Conservation (phyloP, 1,139 yeast species). For the Wickerhamomyces sp. region DNA sequence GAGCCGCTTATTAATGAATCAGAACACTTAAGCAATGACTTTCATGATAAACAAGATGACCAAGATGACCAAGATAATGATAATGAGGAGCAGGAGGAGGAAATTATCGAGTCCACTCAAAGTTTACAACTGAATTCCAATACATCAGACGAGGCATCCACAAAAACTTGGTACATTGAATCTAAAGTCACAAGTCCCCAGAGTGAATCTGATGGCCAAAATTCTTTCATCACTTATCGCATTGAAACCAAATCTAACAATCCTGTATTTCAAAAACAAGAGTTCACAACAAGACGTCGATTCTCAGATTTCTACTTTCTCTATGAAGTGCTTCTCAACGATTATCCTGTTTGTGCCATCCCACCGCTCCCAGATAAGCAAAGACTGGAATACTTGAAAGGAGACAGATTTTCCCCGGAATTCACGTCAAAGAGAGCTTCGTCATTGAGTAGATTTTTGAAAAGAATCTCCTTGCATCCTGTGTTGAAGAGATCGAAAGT, state of each 20-base stretch:
- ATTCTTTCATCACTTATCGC: slow-evolving; percentile 76
- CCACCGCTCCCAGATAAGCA: slow-evolving; percentile 96
- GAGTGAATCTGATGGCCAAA: slow-evolving; percentile 76
- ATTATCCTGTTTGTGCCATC: slow-evolving; percentile 77
- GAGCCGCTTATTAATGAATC: neutral
- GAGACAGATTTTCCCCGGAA: slow-evolving; percentile 80
- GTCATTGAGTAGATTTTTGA: slow-evolving; percentile 71
- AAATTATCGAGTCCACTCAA: slow-evolving; percentile 6
- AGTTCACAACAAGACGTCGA: slow-evolving; percentile 63
- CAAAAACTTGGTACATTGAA: too few relatives aligned
- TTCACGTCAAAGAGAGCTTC: slow-evolving; percentile 83
- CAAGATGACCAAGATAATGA: slow-evolving; percentile 1
- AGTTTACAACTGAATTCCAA: too few relatives aligned
- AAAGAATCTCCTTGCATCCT: slow-evolving; percentile 72
- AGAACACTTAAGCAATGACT: too few relatives aligned
- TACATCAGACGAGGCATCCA: too few relatives aligned
- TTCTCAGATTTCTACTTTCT: slow-evolving; percentile 80
- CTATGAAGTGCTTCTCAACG: slow-evolving; percentile 67
- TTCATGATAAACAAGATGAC: neutral
- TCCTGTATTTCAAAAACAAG: slow-evolving; percentile 37
- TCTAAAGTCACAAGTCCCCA: slow-evolving; percentile 42
- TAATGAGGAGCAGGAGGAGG: slow-evolving; percentile 11
- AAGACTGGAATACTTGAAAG: slow-evolving; percentile 85
- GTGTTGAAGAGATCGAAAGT: slow-evolving; percentile 63
- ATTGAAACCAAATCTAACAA: slow-evolving; percentile 55